Evolutionary conservation across 495 filamentous ascomycete genomes (phyloP).

Genomic region (Parathielavia hyrcaniae): DNA sequence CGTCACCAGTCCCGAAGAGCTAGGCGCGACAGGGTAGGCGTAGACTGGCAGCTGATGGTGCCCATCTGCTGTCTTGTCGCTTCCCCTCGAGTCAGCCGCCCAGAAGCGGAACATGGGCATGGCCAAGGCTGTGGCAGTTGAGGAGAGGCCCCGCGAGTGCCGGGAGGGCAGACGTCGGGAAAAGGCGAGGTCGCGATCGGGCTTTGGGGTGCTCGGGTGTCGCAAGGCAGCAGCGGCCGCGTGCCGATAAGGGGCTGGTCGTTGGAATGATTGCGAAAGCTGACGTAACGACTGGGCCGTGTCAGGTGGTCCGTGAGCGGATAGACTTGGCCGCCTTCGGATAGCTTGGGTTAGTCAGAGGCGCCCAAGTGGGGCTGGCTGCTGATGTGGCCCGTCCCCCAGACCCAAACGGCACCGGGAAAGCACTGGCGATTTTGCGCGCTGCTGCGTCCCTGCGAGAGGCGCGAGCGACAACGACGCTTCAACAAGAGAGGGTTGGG

Average conservation of each 20-base stretch:
- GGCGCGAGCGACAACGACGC: constrained; percentile 13
- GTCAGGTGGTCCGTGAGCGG: constrained; percentile 28
- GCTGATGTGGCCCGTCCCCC: constrained; percentile 31
- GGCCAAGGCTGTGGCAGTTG: not conserved
- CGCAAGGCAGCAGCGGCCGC: constrained; percentile 27
- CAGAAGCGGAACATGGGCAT: constrained; percentile 48
- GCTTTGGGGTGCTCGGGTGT: constrained; percentile 14
- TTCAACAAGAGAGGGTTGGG: constrained; percentile 6
- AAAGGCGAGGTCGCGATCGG: not conserved
- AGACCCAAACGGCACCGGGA: constrained; percentile 20
- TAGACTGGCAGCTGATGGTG: constrained; percentile 17
- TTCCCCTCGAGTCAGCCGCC: constrained; percentile 45
- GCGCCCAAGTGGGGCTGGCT: not conserved
- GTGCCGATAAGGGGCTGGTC: constrained; percentile 22
- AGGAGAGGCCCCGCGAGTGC: constrained; percentile 14
- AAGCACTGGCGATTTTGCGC: constrained; percentile 22
- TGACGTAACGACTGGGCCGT: constrained; percentile 35
- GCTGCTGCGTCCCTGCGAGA: not conserved
- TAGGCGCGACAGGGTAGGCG: constrained; percentile 10
- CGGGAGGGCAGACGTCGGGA: constrained; percentile 23
- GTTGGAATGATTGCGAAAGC: constrained; percentile 20
- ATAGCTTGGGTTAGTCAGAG: constrained; percentile 16
- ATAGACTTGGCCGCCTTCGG: constrained; percentile 8
- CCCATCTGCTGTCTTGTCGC: constrained; percentile 34
- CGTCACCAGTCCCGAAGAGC: constrained; percentile 12